Conservation (phyloP, 176 grass and related monocot genomes). For the Avena eriantha region DNA sequence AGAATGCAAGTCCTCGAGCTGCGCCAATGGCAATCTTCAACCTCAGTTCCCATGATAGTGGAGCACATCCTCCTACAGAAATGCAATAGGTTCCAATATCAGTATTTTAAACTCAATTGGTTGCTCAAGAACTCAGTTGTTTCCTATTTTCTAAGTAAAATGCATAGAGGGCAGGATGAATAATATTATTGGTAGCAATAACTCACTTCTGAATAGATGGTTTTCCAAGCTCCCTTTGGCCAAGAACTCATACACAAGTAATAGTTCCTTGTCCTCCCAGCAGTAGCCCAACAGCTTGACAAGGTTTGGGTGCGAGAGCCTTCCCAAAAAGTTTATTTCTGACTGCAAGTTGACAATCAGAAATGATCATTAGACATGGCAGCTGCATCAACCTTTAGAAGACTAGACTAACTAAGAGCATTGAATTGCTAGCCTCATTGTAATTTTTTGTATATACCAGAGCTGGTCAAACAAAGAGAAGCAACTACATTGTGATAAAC, state of each 20-base stretch:
- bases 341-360: constrained; percentile 60
- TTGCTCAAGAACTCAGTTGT: background rate
- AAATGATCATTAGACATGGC: constrained; percentile 32
- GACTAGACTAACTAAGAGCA: background rate
- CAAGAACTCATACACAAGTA: constrained; percentile 89
- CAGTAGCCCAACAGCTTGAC: constrained; percentile 84
- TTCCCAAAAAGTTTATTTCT: constrained; percentile 85
- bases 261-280: constrained; percentile 75
- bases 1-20: constrained; percentile 74
- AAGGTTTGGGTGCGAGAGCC: constrained; percentile 84
- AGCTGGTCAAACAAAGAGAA: constrained; percentile 30
- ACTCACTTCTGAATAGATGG: constrained; percentile 92
- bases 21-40: constrained; percentile 72
- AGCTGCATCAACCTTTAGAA: background rate
- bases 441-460: background rate
- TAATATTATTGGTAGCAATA: background rate
- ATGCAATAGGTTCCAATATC: constrained; percentile 17
- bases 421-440: background rate
- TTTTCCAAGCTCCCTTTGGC: constrained; percentile 91
- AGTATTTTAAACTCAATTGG: constrained; percentile 21
- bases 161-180: background rate
- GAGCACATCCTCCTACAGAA: constrained; percentile 53
- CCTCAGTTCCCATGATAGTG: constrained; percentile 66
- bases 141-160: background rate
- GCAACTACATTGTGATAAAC: constrained; percentile 47